These are phyloP conservation scores for Chytriomyces hyalinus DNA, from an alignment of 192 early-diverging fungal species.

Conservation along the genomic window DNA sequence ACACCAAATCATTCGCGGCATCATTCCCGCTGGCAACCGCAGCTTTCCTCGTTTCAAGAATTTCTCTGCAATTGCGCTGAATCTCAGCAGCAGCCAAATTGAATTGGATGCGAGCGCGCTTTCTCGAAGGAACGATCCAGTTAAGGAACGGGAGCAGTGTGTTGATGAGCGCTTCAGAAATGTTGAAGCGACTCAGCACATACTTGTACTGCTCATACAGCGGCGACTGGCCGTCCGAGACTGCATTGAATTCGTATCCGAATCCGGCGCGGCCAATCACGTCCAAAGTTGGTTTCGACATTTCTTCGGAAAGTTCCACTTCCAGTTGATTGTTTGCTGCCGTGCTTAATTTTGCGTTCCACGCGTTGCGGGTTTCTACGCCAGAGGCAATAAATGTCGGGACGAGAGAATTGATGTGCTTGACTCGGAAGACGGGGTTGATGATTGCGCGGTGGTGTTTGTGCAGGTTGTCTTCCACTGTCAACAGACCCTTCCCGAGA, in stretches of 20 bases:
- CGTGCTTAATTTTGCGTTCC: not conserved
- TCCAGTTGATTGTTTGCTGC: not conserved
- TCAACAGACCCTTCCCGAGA: not conserved
- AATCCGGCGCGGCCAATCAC: constrained; percentile 27
- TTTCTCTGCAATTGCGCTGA: not conserved
- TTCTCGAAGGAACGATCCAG: not conserved
- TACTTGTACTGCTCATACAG: constrained; percentile 3
- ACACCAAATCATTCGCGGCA: constrained; percentile 3
- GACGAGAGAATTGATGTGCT: constrained; percentile 5
- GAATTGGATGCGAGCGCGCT: not conserved
- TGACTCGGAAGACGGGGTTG: constrained; percentile 15
- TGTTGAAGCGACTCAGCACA: not conserved
- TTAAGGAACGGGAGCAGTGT: constrained; percentile 7
- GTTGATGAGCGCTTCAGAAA: not conserved
- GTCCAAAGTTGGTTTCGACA: constrained; percentile 17
- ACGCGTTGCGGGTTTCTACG: not conserved
- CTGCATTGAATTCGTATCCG: constrained; percentile 26
- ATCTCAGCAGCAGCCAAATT: not conserved
- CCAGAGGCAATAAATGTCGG: not conserved
- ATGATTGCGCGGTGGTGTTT: constrained; percentile 22
- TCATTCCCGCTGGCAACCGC: not conserved
- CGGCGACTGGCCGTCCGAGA: not conserved
- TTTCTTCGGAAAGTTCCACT: not conserved
- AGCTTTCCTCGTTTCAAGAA: not conserved
- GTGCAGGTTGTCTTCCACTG: not conserved